Percentiles rank a stretch among this genome's conserved stretches.
Evolutionary conservation across 2,329 filamentous ascomycete genomes (phyloP).

Genomic region (Fusarium coicis): DNA sequence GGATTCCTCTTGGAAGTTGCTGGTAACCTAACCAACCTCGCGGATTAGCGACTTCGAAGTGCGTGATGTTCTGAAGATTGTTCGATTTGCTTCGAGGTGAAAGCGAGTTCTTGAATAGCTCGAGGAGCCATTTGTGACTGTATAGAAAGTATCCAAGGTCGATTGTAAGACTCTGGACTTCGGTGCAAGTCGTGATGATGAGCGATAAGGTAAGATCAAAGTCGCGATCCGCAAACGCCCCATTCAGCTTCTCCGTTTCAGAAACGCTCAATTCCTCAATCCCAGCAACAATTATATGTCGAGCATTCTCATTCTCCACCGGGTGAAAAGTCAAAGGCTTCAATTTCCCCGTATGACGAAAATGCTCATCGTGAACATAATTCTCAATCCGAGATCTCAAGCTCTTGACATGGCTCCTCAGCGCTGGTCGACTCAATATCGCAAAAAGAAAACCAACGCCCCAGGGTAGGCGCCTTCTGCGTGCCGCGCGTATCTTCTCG

Average conservation of each 20-base stretch:
- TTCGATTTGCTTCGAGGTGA: fast-evolving
- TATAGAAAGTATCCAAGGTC: not conserved
- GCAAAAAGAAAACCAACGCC: not conserved
- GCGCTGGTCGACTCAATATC: not conserved
- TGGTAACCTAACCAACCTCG: not conserved
- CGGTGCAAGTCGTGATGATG: not conserved
- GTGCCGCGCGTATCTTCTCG: not conserved
- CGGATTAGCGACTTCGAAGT: not conserved
- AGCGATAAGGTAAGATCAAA: not conserved
- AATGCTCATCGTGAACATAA: not conserved
- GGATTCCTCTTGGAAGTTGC: not conserved
- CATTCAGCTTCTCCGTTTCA: not conserved
- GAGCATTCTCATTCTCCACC: not conserved
- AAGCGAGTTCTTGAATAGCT: not conserved
- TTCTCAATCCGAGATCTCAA: not conserved
- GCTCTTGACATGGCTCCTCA: not conserved
- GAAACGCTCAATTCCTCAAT: not conserved
- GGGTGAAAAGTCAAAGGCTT: not conserved
- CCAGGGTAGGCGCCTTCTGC: not conserved
- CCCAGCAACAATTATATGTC: fast-evolving
- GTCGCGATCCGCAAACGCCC: fast-evolving
- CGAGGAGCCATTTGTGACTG: not conserved
- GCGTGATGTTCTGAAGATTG: not conserved
- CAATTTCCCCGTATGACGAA: not conserved
- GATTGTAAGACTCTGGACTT: not conserved